These are phyloP conservation scores for Penicillium sp. DNA, from an alignment of 2,329 filamentous ascomycete species.

Conservation along the genomic window DNA sequence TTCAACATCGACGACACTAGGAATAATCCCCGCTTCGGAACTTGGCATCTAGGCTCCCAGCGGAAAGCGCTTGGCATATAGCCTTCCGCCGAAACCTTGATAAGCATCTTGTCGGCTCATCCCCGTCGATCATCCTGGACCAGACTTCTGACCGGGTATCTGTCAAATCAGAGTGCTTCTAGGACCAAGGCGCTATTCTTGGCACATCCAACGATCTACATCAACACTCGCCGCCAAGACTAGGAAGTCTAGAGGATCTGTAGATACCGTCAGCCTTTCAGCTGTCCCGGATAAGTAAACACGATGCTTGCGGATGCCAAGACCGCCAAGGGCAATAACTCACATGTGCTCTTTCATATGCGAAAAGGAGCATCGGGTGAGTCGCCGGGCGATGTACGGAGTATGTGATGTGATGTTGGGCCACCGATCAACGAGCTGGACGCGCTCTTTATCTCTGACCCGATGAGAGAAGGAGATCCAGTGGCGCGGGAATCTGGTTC, in stretches of 20 bases:
- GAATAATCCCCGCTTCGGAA: not conserved
- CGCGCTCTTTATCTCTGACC: no score
- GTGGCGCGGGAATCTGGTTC: no score
- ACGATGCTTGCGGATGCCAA: conserved; percentile 8
- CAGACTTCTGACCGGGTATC: not conserved
- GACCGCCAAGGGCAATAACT: conserved; percentile 8
- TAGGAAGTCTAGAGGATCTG: not conserved
- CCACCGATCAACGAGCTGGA: not conserved
- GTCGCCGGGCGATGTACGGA: no score
- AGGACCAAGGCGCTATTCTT: conserved; percentile 9
- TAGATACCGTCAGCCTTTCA: conserved; percentile 4
- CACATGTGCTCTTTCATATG: conserved; percentile 1
- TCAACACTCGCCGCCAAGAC: not conserved
- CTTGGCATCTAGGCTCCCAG: conserved; percentile 1
- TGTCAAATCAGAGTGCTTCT: conserved; percentile 1
- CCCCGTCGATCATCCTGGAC: conserved; percentile 7
- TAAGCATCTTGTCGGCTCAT: conserved; percentile 2
- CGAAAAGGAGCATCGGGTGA: conserved; percentile 1
- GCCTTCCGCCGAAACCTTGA: conserved; percentile 3
- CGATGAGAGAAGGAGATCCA: not conserved
- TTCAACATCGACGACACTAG: not conserved
- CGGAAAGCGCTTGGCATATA: conserved; percentile 7
- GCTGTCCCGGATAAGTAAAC: conserved; percentile 3
- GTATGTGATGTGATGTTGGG: not conserved
- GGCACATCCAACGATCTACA: conserved; percentile 7